These are phyloP conservation scores for Combretum micranthum DNA, from an alignment of 345 rosid species.

Conservation along the genomic window DNA sequence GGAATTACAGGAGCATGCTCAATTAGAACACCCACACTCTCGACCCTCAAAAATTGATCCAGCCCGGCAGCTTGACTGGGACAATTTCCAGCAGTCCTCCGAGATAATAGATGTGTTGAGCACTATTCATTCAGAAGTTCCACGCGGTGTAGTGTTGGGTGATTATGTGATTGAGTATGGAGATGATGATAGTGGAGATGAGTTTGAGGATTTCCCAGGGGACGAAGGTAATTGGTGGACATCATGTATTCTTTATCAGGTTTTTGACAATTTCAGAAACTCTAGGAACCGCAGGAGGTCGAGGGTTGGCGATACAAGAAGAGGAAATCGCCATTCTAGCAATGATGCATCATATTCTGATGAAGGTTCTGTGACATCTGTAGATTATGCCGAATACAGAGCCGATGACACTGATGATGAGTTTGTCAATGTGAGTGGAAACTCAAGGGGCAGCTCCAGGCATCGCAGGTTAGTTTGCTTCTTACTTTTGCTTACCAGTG, in stretches of 20 bases:
- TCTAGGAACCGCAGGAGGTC: conserved; percentile 85
- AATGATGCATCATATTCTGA: conserved; percentile 76
- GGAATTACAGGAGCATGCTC: conserved; percentile 70
- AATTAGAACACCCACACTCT: conserved; percentile 75
- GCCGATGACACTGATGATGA: conserved; percentile 85
- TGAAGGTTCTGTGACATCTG: conserved; percentile 82
- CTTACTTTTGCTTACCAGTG: not conserved
- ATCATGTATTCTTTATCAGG: conserved; percentile 81
- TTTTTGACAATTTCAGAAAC: conserved; percentile 80
- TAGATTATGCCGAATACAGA: conserved; percentile 72
- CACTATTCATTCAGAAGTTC: conserved; percentile 96
- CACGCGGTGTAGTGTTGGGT: conserved; percentile 89
- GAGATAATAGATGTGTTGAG: conserved; percentile 92
- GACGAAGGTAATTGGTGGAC: conserved; percentile 93
- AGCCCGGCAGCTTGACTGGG: conserved; percentile 90
- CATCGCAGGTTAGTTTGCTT: conserved; percentile 59
- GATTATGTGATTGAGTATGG: conserved; percentile 98
- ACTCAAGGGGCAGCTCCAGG: conserved; percentile 54
- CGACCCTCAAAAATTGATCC: conserved; percentile 88
- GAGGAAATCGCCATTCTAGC: conserved; percentile 64
- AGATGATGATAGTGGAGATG: conserved; percentile 81
- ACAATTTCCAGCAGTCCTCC: conserved; percentile 93
- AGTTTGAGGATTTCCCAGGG: conserved; percentile 73
- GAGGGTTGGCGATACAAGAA: conserved; percentile 60
- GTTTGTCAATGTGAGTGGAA: conserved; percentile 38